Evolutionary conservation across 2,329 filamentous ascomycete species (phyloP).

Genomic region (Fusarium sacchari): DNA sequence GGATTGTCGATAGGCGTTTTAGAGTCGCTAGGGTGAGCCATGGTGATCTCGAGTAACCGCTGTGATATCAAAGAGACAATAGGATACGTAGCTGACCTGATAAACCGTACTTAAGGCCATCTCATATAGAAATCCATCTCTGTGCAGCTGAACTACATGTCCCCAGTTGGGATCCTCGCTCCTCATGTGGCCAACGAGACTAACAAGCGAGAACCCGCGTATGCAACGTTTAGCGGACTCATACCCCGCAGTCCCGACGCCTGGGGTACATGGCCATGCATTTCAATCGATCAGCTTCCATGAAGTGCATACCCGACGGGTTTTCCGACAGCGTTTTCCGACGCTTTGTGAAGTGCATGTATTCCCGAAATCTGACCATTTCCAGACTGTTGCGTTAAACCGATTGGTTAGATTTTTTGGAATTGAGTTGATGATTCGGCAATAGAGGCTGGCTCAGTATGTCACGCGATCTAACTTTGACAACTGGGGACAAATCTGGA

Average conservation of each 20-base stretch:
- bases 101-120: not conserved
- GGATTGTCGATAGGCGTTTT: not conserved
- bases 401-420: not conserved
- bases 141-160: not conserved
- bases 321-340: not conserved
- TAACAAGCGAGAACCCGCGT: not conserved
- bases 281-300: not conserved
- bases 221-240: not conserved
- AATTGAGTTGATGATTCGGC: not conserved
- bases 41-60: not conserved
- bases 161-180: not conserved
- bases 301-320: not conserved
- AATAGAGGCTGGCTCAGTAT: not conserved
- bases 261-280: not conserved
- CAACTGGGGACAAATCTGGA: not conserved
- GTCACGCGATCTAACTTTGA: not conserved
- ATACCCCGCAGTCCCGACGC: not conserved
- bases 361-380: not conserved
- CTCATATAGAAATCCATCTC: not conserved
- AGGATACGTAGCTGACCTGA: not conserved
- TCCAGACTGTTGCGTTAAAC: not conserved
- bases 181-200: not conserved
- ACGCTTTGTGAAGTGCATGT: not conserved
- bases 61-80: not conserved
- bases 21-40: not conserved